Evolutionary conservation across 2,329 filamentous ascomycete species (phyloP).

Genomic region (Kalmusia sp.): DNA sequence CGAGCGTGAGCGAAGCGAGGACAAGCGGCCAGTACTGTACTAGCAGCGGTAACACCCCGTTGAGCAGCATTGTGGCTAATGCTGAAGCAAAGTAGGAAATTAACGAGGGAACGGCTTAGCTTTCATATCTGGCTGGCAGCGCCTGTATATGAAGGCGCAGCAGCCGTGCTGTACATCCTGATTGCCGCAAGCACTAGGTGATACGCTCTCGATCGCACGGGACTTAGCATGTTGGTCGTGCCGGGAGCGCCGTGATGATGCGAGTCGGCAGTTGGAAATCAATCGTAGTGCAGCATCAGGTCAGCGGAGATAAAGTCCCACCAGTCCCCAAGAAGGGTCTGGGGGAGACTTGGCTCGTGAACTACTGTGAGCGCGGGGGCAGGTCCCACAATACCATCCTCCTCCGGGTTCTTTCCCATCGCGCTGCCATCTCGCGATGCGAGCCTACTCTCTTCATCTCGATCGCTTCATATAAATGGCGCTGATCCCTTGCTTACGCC

Average conservation of each 20-base stretch:
- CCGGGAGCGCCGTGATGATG: conserved; percentile 13
- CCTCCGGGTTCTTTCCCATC: conserved; percentile 5
- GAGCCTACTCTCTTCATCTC: background rate
- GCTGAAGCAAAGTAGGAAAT: conserved; percentile 21
- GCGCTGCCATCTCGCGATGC: background rate
- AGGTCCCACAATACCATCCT: conserved; percentile 7
- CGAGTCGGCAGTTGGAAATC: conserved; percentile 24
- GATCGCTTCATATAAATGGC: conserved; percentile 10
- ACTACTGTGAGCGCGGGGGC: conserved; percentile 18
- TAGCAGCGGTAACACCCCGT: conserved; percentile 43
- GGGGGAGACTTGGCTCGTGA: conserved; percentile 11
- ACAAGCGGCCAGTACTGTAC: conserved; percentile 52
- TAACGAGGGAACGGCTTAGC: conserved; percentile 12
- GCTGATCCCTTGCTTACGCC: conserved; percentile 5
- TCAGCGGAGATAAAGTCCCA: conserved; percentile 17
- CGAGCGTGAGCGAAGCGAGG: conserved; percentile 37
- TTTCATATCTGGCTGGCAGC: conserved; percentile 12
- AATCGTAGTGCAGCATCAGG: conserved; percentile 2
- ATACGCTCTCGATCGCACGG: conserved; percentile 13
- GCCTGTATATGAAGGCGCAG: conserved; percentile 11
- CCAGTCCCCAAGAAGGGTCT: background rate
- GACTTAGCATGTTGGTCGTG: conserved; percentile 13
- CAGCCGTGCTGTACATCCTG: conserved; percentile 12
- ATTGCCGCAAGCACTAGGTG: conserved; percentile 16
- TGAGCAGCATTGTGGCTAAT: conserved; percentile 42